Evolutionary conservation across 2,329 filamentous ascomycete genomes (phyloP).

Genomic region (Cercospora brassicicola): DNA sequence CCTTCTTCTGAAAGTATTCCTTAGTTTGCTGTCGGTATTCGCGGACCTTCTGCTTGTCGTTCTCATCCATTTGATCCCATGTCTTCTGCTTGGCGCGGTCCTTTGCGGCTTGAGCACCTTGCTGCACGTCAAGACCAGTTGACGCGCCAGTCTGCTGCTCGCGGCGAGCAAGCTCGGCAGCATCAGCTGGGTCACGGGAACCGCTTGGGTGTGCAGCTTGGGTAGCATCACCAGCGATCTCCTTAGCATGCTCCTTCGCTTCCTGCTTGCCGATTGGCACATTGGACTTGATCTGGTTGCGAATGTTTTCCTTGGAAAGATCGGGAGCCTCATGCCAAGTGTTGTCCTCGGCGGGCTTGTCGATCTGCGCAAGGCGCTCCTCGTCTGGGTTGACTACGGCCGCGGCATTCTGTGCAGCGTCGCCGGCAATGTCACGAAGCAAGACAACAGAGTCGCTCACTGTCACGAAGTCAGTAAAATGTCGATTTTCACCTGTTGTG

Average conservation of each 20-base stretch:
- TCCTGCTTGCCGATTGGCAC: constrained; percentile 60
- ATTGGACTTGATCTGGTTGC: constrained; percentile 64
- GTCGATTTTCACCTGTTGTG: neutral
- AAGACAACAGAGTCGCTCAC: constrained; percentile 79
- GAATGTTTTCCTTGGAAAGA: constrained; percentile 66
- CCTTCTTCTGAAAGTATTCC: constrained; percentile 79
- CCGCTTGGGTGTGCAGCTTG: constrained; percentile 58
- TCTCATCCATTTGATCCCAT: constrained; percentile 64
- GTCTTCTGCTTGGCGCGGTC: constrained; percentile 55
- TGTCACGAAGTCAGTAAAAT: constrained; percentile 31
- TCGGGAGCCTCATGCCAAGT: constrained; percentile 70
- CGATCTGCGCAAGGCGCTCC: constrained; percentile 73
- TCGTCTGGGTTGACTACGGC: constrained; percentile 72
- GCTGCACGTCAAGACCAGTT: constrained; percentile 55
- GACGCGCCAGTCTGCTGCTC: constrained; percentile 52
- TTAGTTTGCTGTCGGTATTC: constrained; percentile 55
- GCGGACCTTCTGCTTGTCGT: constrained; percentile 51
- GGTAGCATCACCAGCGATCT: constrained; percentile 59
- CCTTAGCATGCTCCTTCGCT: constrained; percentile 53
- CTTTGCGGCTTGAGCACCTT: constrained; percentile 51
- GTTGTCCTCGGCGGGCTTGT: constrained; percentile 83
- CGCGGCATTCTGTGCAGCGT: constrained; percentile 79
- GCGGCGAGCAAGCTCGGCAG: constrained; percentile 55
- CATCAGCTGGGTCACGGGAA: constrained; percentile 56
- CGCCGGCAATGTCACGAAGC: constrained; percentile 85